Base-by-base conservation (phyloP, 2,329 filamentous ascomycete species). In the Talaromyces sp. region DNA sequence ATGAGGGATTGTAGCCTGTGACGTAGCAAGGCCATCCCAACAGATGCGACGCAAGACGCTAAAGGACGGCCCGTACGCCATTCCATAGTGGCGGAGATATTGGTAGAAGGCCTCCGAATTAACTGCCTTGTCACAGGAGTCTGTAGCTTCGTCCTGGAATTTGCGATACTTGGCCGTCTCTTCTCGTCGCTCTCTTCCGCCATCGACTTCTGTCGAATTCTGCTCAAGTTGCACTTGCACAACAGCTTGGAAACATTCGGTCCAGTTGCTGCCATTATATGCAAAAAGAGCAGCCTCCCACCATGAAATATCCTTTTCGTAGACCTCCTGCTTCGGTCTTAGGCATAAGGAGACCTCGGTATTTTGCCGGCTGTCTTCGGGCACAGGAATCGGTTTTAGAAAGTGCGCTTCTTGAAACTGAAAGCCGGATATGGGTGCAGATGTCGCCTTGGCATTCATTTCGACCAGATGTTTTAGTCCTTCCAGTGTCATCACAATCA, bases 351-450 rank as follows among this genome's bases (percentile, higher is more conserved):
- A 19, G 7, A 19, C 19, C 19, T 43, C 38, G n/a, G 38, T 43
- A n/a, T 19, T 68, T 71, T 72, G 63, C 27, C 69, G 67, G 66
- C 66, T 70, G 14, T 63, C 57, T 56, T 71, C 65, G 6, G 65
- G 64, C 1, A 76, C 65, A 9, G 72, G 53, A 11, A 77, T 69
- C 6, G 73, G 70, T 19, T 62, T 72, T 43, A 69, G 50, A 56
- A 77, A 73, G 1, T 67, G 46, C 1, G 72, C 70, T 11, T 71
- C 65, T 63, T 71, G 69, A 26, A 75, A 59, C 17, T 58, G 63
- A 55, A 68, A 75, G 1, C 72, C 70, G 29, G 29, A 31, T 31
- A 31, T 31, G 29, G 1, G 63, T 58, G 8, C 72, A 51, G 7
- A 17, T 26, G 62, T 58, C 7, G 69, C 59, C 1, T 58, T 58